Evolutionary conservation across 768 basidiomycete species (phyloP), one percentile per base, ranked within the genome.

Genomic region (Auriculariales sp.): DNA sequence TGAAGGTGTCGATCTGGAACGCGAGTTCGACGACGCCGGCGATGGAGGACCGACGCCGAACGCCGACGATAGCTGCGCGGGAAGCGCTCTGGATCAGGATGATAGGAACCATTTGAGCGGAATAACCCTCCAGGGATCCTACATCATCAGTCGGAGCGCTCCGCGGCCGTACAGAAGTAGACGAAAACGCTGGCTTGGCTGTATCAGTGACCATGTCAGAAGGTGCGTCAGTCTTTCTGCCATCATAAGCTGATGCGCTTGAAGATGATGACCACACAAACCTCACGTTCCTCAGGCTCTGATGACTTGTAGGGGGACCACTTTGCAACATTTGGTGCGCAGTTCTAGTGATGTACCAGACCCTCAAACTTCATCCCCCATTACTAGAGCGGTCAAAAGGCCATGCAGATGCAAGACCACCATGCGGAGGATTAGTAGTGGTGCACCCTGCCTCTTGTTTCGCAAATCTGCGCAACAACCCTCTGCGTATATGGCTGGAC

Each of bases 121-220:
- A 9, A n/a, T n/a, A 29, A 14, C 33, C 50, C 15, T 31, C 25
- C 24, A 12, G 57, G 70, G 29, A 46, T 77, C 72, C 29, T 79
- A 64, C n/a, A 78, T 66, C 53, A 79, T 77, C 56, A 75, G 72
- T 0, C 79, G 81, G 27, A 77, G 75, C 81, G 82, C 83, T 1
- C 80, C 83, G 6, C 81, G 79, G n/a, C 81, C 77, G 7, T 78
- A 76, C 60, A 83, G 83, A 65, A 84, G 83, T 31, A 73, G 79
- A 62, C 78, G 66, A 4, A 78, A 73, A 81, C 83, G 84, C 81
- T 82, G 83, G 4, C 79, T 78, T 51, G 81, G 81, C 48, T 67
- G 70, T 48, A 78, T 72, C 49, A 75, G n/a, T n/a, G n/a, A n/a
- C n/a, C n/a, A n/a, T n/a, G n/a, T n/a, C n/a, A n/a, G n/a, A n/a